Conservation (phyloP, 306 rosid species). For the Cotoneaster glaucophyllus region DNA sequence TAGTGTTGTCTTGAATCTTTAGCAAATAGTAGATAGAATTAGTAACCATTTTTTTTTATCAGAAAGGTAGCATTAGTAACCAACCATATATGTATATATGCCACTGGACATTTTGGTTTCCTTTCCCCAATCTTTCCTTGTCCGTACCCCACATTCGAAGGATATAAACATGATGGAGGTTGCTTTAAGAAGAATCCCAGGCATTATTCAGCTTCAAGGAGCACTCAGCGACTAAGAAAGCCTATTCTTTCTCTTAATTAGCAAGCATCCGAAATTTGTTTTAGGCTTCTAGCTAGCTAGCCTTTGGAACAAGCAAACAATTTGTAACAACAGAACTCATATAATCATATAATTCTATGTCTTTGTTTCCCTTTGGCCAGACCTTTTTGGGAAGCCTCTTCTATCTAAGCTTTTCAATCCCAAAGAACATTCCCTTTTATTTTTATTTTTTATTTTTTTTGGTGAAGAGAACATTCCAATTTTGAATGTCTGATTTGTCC, state of each 20-base stretch:
- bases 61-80: too few species aligned
- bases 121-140: slow-evolving; percentile 6
- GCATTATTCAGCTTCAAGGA: slow-evolving; percentile 38
- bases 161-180: slow-evolving; percentile 2
- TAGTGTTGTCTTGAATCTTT: too few species aligned
- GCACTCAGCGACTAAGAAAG: slow-evolving; percentile 37
- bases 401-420: slow-evolving; percentile 42
- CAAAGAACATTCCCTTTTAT: slow-evolving; percentile 26
- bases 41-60: too few species aligned
- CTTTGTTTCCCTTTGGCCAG: slow-evolving; percentile 38
- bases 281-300: slow-evolving; percentile 5
- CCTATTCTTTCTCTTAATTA: not conserved
- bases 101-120: not conserved
- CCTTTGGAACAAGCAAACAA: slow-evolving; percentile 34
- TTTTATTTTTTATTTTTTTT: too few species aligned
- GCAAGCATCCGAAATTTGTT: slow-evolving; percentile 19
- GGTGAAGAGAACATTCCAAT: not conserved
- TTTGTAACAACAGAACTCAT: slow-evolving; percentile 22
- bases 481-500: slow-evolving; percentile 32
- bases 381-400: slow-evolving; percentile 27
- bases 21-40: too few species aligned
- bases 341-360: slow-evolving; percentile 12
- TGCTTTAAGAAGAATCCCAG: slow-evolving; percentile 55
- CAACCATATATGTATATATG: too few species aligned
- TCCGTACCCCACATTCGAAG: slow-evolving; percentile 31